These are phyloP conservation scores for Coemansia sp. DNA, from an alignment of 192 early-diverging fungal species.

Conservation along the genomic window DNA sequence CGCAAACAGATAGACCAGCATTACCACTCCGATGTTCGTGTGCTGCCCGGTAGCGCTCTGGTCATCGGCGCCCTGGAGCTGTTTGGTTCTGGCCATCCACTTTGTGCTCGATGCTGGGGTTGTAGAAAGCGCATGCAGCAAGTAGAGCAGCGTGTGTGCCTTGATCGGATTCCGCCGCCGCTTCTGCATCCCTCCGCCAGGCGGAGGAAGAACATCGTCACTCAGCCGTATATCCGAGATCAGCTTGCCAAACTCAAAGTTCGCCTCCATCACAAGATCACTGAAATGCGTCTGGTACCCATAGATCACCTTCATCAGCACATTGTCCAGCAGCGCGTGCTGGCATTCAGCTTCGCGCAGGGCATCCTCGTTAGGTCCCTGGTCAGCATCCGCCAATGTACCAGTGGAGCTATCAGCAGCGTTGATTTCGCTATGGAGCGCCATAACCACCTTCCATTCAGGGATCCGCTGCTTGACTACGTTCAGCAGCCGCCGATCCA, in stretches of 20 bases:
- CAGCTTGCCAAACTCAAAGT: conserved; percentile 45
- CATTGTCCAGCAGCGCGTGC: conserved; percentile 26
- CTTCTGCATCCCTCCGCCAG: not conserved
- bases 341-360: conserved; percentile 16
- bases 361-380: conserved; percentile 2
- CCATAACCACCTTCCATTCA: conserved; percentile 30
- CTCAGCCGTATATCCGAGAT: conserved; percentile 20
- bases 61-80: not conserved
- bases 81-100: conserved; percentile 28
- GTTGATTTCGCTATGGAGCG: conserved; percentile 23
- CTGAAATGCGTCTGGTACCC: conserved; percentile 47
- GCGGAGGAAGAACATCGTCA: conserved; percentile 8
- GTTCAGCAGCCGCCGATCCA: conserved; percentile 35
- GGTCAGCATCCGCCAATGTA: not conserved
- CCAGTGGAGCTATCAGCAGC: conserved; percentile 2
- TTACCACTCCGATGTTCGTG: conserved; percentile 29
- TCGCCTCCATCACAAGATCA: conserved; percentile 28
- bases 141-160: conserved; percentile 29
- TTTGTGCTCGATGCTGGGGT: conserved; percentile 20
- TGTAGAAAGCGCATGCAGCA: conserved; percentile 24
- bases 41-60: conserved; percentile 3
- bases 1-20: conserved; percentile 30
- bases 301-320: conserved; percentile 40
- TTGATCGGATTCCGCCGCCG: conserved; percentile 20
- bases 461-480: conserved; percentile 44